Conservation (phyloP, 2,329 filamentous ascomycete species). For the Beauveria sp. region DNA sequence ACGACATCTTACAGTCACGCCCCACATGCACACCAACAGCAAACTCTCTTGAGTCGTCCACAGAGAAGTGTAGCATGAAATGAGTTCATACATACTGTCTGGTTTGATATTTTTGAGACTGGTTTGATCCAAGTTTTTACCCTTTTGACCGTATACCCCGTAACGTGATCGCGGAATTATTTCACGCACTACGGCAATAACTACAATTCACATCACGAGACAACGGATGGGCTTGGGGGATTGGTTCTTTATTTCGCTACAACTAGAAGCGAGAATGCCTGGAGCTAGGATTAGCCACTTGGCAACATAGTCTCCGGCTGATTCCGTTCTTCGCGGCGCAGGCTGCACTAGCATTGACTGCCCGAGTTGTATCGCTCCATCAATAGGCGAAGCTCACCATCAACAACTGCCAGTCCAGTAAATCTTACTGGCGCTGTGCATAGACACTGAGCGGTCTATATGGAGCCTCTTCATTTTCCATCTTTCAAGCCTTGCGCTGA, state of each 20-base stretch:
- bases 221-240: background rate
- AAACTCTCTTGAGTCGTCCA: background rate
- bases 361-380: conserved; percentile 10
- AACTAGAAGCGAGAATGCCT: background rate
- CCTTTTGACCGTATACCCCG: background rate
- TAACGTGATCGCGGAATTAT: background rate
- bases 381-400: background rate
- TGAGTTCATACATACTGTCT: background rate
- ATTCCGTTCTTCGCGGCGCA: background rate
- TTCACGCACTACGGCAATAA: background rate
- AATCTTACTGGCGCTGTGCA: background rate
- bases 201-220: background rate
- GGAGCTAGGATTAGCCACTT: conserved; percentile 1
- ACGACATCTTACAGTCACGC: background rate
- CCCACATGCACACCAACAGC: background rate
- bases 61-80: background rate
- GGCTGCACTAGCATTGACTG: conserved; percentile 10
- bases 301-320: background rate
- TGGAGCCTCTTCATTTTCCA: conserved; percentile 9
- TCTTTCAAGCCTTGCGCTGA: background rate
- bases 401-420: background rate
- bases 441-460: background rate
- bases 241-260: conserved; percentile 10
- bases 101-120: no score
- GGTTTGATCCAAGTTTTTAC: background rate